Evolutionary conservation across 2,329 filamentous ascomycete genomes (phyloP).

Genomic region (Xylariaceae sp.): DNA sequence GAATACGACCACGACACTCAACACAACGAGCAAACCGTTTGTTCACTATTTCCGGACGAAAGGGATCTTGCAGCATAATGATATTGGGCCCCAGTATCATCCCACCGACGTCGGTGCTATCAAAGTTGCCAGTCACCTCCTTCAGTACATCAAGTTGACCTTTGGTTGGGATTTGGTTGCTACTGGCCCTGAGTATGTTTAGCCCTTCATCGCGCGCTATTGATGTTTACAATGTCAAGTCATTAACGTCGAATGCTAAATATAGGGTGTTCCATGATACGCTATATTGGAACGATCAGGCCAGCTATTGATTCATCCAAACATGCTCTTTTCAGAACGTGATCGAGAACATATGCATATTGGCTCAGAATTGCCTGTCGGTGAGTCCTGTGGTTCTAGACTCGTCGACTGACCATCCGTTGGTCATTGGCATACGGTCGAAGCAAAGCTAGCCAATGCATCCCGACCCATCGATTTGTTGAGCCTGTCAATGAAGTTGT

Average conservation of each 20-base stretch:
- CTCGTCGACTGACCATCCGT: too few species aligned
- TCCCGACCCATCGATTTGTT: too few species aligned
- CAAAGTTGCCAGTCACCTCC: conserved; percentile 55
- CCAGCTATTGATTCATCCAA: conserved; percentile 34
- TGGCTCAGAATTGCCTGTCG: neutral
- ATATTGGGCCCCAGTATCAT: conserved; percentile 54
- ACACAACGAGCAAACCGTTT: conserved; percentile 39
- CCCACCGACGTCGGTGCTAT: conserved; percentile 57
- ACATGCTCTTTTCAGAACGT: neutral
- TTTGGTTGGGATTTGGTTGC: conserved; percentile 53
- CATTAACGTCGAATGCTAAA: conserved; percentile 2
- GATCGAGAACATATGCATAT: neutral
- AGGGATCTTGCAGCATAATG: conserved; percentile 57
- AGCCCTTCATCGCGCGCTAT: neutral
- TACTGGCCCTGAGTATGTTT: conserved; percentile 48
- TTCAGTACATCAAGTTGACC: conserved; percentile 51
- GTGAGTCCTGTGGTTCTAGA: neutral
- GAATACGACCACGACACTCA: conserved; percentile 33
- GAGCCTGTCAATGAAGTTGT: too few species aligned
- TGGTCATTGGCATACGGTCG: too few species aligned
- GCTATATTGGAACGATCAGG: conserved; percentile 48
- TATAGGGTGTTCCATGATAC: conserved; percentile 40
- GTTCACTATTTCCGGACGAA: conserved; percentile 57
- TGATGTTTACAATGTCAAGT: neutral
- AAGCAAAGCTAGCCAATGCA: too few species aligned